These are phyloP conservation scores for Papiliotrema terrestris DNA, from an alignment of 1,284 basidiomycete species.

Conservation along the genomic window DNA sequence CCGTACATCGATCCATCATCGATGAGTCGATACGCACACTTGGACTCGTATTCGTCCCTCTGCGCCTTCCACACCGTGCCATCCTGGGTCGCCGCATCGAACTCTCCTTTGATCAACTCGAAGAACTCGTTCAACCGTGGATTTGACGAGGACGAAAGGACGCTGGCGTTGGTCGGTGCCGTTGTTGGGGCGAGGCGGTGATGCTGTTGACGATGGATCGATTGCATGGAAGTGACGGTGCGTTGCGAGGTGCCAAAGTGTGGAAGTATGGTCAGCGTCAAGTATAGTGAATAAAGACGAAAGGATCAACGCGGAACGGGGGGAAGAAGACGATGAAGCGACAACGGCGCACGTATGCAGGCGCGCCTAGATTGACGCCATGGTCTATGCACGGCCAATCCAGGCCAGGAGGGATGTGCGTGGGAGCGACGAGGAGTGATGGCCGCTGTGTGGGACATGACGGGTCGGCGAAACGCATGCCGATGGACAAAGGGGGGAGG, in stretches of 20 bases:
- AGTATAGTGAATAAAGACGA: neutral
- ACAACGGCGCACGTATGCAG: too few relatives aligned
- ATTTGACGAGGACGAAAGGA: slow-evolving; percentile 14
- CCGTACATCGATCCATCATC: neutral
- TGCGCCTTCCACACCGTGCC: slow-evolving; percentile 66
- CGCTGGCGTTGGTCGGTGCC: slow-evolving; percentile 22
- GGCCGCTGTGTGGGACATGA: too few relatives aligned
- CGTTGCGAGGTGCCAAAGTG: too few relatives aligned
- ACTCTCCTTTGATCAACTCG: slow-evolving; percentile 80
- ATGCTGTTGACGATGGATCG: slow-evolving; percentile 26
- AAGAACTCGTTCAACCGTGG: slow-evolving; percentile 70
- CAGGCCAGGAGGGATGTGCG: too few relatives aligned
- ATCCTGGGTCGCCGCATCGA: slow-evolving; percentile 72
- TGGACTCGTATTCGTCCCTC: slow-evolving; percentile 83
- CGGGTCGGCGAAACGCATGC: too few relatives aligned
- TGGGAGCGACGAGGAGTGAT: too few relatives aligned
- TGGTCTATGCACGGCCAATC: too few relatives aligned
- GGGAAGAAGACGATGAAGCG: too few relatives aligned
- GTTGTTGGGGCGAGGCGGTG: slow-evolving; percentile 42
- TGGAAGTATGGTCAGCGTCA: neutral
- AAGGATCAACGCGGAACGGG: too few relatives aligned
- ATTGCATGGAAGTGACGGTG: too few relatives aligned
- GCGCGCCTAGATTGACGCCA: too few relatives aligned
- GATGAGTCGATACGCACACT: slow-evolving; percentile 58
- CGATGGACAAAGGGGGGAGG: too few relatives aligned